These are phyloP conservation scores for Vigna unguiculata DNA, from an alignment of 306 rosid species.

Conservation along the genomic window DNA sequence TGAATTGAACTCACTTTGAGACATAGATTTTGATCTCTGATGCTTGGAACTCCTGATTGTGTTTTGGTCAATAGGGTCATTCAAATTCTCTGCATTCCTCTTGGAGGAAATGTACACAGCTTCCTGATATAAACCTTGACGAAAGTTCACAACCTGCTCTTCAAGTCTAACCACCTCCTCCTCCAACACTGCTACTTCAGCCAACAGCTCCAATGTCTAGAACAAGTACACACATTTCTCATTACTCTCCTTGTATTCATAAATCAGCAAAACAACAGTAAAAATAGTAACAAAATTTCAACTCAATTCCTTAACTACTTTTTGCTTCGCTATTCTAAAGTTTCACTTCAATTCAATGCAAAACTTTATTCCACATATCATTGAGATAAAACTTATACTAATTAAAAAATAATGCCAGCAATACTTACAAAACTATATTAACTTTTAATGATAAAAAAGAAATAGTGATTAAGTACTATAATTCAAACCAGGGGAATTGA, in stretches of 20 bases:
- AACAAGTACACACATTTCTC: constrained; percentile 36
- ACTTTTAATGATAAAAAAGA: neutral
- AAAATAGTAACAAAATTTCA: neutral
- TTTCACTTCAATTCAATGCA: neutral
- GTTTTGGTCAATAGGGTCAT: constrained; percentile 62
- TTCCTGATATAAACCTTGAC: constrained; percentile 95
- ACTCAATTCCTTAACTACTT: neutral
- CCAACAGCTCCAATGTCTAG: constrained; percentile 91
- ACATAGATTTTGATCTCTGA: constrained; percentile 81
- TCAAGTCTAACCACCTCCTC: constrained; percentile 92
- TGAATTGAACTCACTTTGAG: constrained; percentile 75
- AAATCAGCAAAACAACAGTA: too few species aligned
- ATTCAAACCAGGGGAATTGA: neutral
- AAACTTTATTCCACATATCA: neutral
- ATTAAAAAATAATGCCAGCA: neutral
- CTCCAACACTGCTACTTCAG: constrained; percentile 96
- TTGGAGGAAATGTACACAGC: constrained; percentile 79
- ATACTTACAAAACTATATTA: neutral
- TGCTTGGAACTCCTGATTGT: constrained; percentile 65
- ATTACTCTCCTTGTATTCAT: constrained; percentile 28
- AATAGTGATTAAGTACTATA: neutral
- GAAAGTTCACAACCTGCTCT: constrained; percentile 92
- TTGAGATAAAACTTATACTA: neutral
- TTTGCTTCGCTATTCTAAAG: neutral
- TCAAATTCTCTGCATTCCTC: constrained; percentile 68